A percentile compares a stretch with the other conserved stretches of the same genome.
phyloP scores from a whole-genome alignment of 139 green algal genomes.

The Prasinococcaceae sp. region DNA sequence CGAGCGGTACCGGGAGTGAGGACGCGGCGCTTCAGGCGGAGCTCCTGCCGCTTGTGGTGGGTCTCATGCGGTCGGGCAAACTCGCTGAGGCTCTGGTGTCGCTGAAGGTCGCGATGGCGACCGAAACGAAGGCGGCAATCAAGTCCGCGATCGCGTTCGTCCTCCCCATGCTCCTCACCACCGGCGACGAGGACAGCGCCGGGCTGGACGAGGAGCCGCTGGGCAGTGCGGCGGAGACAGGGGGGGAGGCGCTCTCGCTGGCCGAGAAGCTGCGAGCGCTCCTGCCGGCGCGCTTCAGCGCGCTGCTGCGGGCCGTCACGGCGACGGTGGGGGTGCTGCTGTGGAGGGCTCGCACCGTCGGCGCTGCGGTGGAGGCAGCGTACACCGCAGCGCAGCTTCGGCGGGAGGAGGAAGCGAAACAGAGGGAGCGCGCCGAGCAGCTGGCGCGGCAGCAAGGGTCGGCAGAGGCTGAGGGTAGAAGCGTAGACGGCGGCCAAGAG shows the following conservation, averaged over 20 bases:
- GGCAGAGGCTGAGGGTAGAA: too few species aligned
- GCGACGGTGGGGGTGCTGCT: slow-evolving; percentile 14
- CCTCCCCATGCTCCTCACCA: slow-evolving; percentile 8
- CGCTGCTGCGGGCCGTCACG: slow-evolving; percentile 19
- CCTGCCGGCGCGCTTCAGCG: slow-evolving; percentile 6
- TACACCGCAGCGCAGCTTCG: too few species aligned
- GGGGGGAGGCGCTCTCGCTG: slow-evolving; percentile 4
- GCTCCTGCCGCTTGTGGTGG: slow-evolving; percentile 54
- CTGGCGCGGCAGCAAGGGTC: too few species aligned
- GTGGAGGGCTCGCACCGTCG: neutral
- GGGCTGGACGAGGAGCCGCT: neutral
- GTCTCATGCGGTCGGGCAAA: slow-evolving; percentile 41
- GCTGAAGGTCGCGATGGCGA: slow-evolving; percentile 6
- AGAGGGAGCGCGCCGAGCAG: too few species aligned
- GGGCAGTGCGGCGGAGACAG: neutral
- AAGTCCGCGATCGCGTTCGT: slow-evolving; percentile 21
- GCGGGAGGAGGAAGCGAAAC: too few species aligned
- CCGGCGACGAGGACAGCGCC: neutral
- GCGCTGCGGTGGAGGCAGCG: neutral
- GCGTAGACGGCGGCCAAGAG: too few species aligned
- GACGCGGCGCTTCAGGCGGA: slow-evolving; percentile 35
- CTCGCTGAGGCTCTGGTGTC: slow-evolving; percentile 13
- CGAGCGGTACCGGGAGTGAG: slow-evolving; percentile 7
- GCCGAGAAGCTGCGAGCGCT: slow-evolving; percentile 15
- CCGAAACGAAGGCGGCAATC: slow-evolving; percentile 23